Base-by-base conservation (phyloP, 2,329 filamentous ascomycete genomes). In the Furcasterigmium sp. region DNA sequence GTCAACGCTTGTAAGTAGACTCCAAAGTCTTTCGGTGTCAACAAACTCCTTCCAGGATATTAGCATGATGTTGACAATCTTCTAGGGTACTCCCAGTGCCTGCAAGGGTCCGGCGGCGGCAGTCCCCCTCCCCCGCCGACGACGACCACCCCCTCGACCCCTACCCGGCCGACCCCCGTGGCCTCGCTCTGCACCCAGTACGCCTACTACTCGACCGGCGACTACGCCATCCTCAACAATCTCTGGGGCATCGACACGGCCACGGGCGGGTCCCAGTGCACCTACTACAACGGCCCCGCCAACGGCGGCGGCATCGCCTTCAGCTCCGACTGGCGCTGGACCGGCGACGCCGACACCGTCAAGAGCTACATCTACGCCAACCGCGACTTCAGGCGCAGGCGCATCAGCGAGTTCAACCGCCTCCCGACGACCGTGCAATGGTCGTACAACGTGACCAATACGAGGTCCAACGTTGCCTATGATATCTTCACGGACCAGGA, bases 391-490 rank as follows among this genome's bases (percentile, higher is more conserved):
- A 44, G 53, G 11, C 46, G 44, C 20, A 52, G 56, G 20, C 51
- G 54, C 20, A 51, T 69, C 36, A 55, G 51, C 13, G 49, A 53
- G 23, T 63, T 68, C 45, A 44, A 37, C 8, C 56, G 52, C 26
- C 59, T 69, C 39, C 57, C 56, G 6, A 60, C 58, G 0, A 57
- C 54, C 2, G 56, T 60, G 41, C 47, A 53, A 9, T 68, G 63
- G 58, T 46, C 62, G 30, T 79, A 62, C 49, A 48, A 46, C 30
- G 56, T 55, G 19, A 51, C 41, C 40, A 45, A 53, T 43, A 43
- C 60, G 36, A 63, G 78, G 20, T 74, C 75, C 38, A 68, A 82
- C 54, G 78, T 82, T 7, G 67, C 76, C 6, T 82, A 80, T 56
- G 76, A 82, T 53, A 56, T 82, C 37, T 82, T 82, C 64, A 77